Evolutionary conservation across 2,329 filamentous ascomycete genomes (phyloP), one percentile per base, ranked within the genome.

Genomic region (Hymenoscyphus salicellus): DNA sequence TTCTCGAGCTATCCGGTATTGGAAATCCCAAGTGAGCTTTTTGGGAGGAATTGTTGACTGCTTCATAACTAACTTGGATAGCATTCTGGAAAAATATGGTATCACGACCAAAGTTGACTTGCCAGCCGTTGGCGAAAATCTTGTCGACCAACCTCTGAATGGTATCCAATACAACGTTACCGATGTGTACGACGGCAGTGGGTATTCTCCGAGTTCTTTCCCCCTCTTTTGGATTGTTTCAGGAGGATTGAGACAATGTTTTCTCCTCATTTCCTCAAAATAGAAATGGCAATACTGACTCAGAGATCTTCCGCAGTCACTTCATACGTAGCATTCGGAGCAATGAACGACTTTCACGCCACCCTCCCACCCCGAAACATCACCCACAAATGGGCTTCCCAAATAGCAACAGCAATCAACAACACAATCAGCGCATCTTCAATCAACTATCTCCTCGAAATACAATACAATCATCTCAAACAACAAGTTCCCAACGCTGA

Each of bases 391-490:
- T 63, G 43, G 28, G 60, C 63, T 30, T n/a, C 32, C 17, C 33
- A 60, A 30, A 64, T 67, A 28, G 68, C 69, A 11, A 59, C 36
- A n/a, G 67, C 70, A 5, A 71, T 70, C 14, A 74, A 74, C 58
- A 63, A 69, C 7, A 71, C 73, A 20, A 72, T 68, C 11, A 67
- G 77, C 14, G 68, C 71, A 10, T 67, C 72, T 4, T 63, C 73
- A 16, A 73, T 76, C 16, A 65, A 83, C 33, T 75, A 81, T 64
- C 71, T 83, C 1, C 75, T 84, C 23, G 72, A 72, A 7, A 72
- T 80, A 2, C 81, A 84, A 71, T 76, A 83, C 65, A 77, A 81
- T 59, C 73, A 84, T 10, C 76, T 85, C 17, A 83, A 82, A 70
- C 23, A 55, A 32, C 73, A 76, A 14, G 76, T 82, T 0, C 80